Evolutionary conservation across 176 grass and related monocot genomes (phyloP), one percentile per base, ranked within the genome.

Genomic region (Rhynchospora pubera): DNA sequence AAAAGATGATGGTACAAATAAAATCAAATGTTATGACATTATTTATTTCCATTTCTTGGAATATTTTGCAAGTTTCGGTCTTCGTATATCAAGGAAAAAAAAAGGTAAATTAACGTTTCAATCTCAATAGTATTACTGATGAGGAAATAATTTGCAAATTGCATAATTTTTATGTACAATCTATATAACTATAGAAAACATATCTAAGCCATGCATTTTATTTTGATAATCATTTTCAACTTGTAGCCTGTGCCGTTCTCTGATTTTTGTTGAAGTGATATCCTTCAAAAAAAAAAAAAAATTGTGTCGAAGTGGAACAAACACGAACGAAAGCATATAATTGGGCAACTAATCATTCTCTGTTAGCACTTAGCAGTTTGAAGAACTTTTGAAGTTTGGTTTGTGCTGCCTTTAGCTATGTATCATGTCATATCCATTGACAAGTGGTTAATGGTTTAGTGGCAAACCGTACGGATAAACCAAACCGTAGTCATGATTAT

Each of bases 361-460:
- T 39, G 14, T 39, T 70, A 16, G n/a, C n/a, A n/a, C n/a, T n/a
- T n/a, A n/a, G 10, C 65, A 70, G 57, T 44, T 44, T 6, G 39
- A 70, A 70, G 12, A 11, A 15, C 28, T 70, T 52, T 48, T 12
- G 51, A 16, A n/a, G n/a, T n/a, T n/a, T n/a, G n/a, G n/a, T n/a
- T 47, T 51, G 70, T 50, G 48, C 23, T 76, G 45, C 18, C 11
- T 53, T 75, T 51, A 52, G 45, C 11, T 48, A 18, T 23, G n/a
- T 23, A 0, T 1, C 57, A 18, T 19, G 57, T 0, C n/a, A 59
- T 15, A 65, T 65, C 62, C 62, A 65, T 15, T 65, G 26, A 65
- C 71, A 76, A 76, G 9, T 75, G 70, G n/a, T 76, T 76, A 76
- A 2, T 76, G 71, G 71, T 76, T 71, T 50, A 76, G 46, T 76